Base-by-base conservation (phyloP, 1,139 yeast genomes). In the Suhomyces taliae region DNA sequence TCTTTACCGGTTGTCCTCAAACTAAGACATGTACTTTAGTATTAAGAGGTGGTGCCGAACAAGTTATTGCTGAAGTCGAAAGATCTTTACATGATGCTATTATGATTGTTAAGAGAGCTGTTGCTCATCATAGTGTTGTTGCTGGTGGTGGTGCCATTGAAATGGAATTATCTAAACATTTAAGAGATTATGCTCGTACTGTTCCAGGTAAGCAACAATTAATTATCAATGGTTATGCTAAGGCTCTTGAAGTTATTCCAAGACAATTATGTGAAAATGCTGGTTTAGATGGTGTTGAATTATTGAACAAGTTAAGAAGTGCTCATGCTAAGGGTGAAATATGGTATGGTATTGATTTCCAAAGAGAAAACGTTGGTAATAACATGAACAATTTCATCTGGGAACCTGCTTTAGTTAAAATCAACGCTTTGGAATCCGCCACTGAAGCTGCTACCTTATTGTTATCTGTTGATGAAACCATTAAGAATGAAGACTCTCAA, bases 81-180 rank as follows among this genome's bases (percentile, higher is more conserved):
- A 82, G 99, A 67, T 91, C 97, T 4, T 77, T 93, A 56, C 99
- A 93, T 63, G 99, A 93, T 70, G 99, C 99, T 44, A 90, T 93
- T 44, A 93, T 93, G 99, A 90, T 95, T 67, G 98, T 93, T 42
- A 91, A 91, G 72, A 81, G 99, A 61, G 96, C 98, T 1, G 84
- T 93, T 41, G 86, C 87, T 62, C 93, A 90, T 64, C 87, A 83
- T 60, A 74, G 82, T 34, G 84, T 95, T 54, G 99, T 93, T 51
- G 98, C 97, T 12, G 99, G 99, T 50, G 99, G 99, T 55, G 99
- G 99, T 53, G 99, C 99, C 40, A 87, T 91, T 54, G 99, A 93
- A 68, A 95, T 93, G 99, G 98, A 93, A 65, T 65, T 95, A 42
- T 90, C 98, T 37, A 89, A 84, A 64, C 82, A 87, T 64, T 78